Percentiles rank a stretch among this genome's conserved stretches.
phyloP scores from a whole-genome alignment of 495 filamentous ascomycete genomes.

The Zalerion maritima region DNA sequence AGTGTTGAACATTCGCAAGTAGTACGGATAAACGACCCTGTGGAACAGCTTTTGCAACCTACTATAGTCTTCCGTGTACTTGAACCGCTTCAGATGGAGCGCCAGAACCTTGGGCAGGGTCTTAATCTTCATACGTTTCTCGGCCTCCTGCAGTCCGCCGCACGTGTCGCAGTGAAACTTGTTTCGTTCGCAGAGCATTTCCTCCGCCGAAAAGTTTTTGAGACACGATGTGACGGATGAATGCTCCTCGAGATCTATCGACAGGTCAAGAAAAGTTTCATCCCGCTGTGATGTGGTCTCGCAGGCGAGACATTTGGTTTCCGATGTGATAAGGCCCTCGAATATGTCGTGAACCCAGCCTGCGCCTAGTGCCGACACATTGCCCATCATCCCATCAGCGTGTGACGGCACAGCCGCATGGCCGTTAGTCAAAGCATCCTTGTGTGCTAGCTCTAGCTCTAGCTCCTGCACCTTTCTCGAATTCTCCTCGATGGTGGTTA shows the following conservation, averaged over 20 bases:
- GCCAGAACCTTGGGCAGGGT: slow-evolving; percentile 81
- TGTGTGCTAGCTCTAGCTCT: slow-evolving; percentile 25
- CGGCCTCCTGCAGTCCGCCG: slow-evolving; percentile 90
- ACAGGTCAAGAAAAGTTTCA: slow-evolving; percentile 88
- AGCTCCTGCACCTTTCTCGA: slow-evolving; percentile 42
- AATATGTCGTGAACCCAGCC: slow-evolving; percentile 97
- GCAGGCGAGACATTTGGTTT: slow-evolving; percentile 92
- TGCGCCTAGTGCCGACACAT: slow-evolving; percentile 34
- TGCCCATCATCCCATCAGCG: slow-evolving; percentile 23
- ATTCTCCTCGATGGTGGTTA: slow-evolving; percentile 80
- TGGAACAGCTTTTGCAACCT: slow-evolving; percentile 94
- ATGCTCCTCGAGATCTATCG: slow-evolving; percentile 90
- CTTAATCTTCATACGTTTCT: slow-evolving; percentile 99
- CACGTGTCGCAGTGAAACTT: slow-evolving; percentile 98
- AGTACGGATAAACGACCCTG: slow-evolving; percentile 90
- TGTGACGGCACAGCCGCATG: slow-evolving; percentile 26
- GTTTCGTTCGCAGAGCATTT: slow-evolving; percentile 97
- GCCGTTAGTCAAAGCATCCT: slow-evolving; percentile 30
- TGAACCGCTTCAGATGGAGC: slow-evolving; percentile 89
- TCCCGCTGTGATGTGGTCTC: slow-evolving; percentile 91
- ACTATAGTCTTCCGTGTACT: slow-evolving; percentile 90
- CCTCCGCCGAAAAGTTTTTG: slow-evolving; percentile 89
- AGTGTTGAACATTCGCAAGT: slow-evolving; percentile 93
- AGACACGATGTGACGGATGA: slow-evolving; percentile 93
- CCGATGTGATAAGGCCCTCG: slow-evolving; percentile 85